Base-by-base conservation (phyloP, 805 yeast genomes). In the Cyberlindnera meyerae region DNA sequence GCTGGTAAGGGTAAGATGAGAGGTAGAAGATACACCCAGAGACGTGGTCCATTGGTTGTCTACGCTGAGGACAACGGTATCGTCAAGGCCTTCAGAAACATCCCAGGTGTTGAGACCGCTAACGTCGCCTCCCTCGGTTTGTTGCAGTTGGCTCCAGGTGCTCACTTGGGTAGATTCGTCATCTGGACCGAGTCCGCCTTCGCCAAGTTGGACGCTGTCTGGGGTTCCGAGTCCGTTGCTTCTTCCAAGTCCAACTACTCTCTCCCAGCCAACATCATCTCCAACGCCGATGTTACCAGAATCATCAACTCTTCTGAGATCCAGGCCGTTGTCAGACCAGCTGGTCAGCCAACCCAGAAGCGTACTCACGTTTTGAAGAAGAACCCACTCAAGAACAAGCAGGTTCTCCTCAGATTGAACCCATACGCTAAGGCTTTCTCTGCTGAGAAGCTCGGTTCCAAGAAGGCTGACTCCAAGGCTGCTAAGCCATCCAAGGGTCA, bases 1-100 rank as follows among this genome's bases (percentile, higher is more conserved):
- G 97, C 98, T 61, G 98, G 98, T 81, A 87, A 90, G 82, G 98
- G 98, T 84, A 93, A 93, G 79, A 75, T 87, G 77, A 88, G 98
- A 82, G 94, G 94, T 77, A 88, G 98, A 79, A 89, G 98, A 79
- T 84, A 78, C 83, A 86, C 96, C 63, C 98, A 93, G 78, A 89
- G 97, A 82, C 86, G 93, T 73, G 98, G 98, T 71, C 98, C 98
- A 67, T 84, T 93, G 67, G 95, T 93, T 58, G 96, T 93, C 73
- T 93, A 89, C 87, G 82, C 86, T 65, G 77, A 89, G 75, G 97
- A 94, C 82, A 85, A 89, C 68, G 97, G 97, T 77, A 63, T 93
- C 45, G 94, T 83, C 68, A 86, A 87, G 80, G 98, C 98, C 52
- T 87, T 93, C 82, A 89, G 97, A 85, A 93, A 93, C 86, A 76